Base-by-base conservation (phyloP, 805 yeast genomes). In the Brettanomyces custersianus region DNA sequence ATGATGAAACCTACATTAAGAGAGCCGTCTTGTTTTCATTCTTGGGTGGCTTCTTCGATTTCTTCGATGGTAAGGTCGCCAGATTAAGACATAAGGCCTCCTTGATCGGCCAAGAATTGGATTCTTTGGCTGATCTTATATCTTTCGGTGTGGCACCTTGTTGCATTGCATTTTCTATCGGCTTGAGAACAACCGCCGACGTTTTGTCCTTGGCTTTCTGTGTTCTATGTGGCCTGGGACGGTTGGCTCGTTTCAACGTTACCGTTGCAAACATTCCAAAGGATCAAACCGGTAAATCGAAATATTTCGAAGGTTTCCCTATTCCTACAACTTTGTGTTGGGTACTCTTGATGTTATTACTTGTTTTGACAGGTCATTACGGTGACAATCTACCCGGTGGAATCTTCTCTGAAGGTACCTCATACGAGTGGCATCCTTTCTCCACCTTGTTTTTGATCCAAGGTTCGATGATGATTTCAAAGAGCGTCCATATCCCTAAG, bases 111-210 rank as follows among this genome's bases (percentile, higher is more conserved):
- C 97, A 92, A 61, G 98, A 92, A 63, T 73, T 92, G 51, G 98
- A 92, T 56, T 88, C 96, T 1, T 70, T 92, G 49, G 98, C 98
- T 17, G 98, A 92, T 61, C 73, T 92, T 51, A 74, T 90, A 25
- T 84, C 95, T 10, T 92, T 92, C 57, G 94, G 96, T 43, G 95
- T 90, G 23, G 88, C 95, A 2, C 98, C 98, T 2, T 95, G 96
- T 6, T 70, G 86, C 12, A 79, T 85, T 57, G 98, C 94, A 4
- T 92, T 87, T 57, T 77, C 88, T 31, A 74, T 88, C 53, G 98
- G 98, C 4, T 75, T 88, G 55, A 84, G 84, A 51, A 66, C 95
- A 4, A 81, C 94, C 0, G 54, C 78, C 12, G 98, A 92, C 55
- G 82, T 79, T 4, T 65, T 85, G 40, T 54, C 83, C 17, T 70